These are phyloP conservation scores for Vigna mungo DNA, from an alignment of 306 rosid species.

Conservation along the genomic window DNA sequence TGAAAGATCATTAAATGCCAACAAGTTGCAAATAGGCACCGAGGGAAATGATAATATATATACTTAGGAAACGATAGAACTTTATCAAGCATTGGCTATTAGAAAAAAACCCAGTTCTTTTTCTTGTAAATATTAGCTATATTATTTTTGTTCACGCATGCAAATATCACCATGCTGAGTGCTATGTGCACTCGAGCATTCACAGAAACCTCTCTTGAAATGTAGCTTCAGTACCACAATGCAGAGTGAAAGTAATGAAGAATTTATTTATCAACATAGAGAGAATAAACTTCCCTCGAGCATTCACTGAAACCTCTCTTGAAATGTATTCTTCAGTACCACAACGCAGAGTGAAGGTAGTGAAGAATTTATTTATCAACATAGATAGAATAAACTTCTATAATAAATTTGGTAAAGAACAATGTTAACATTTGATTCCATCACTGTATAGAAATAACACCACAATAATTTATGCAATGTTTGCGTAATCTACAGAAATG, in stretches of 20 bases:
- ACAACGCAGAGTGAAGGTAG: conserved; percentile 20
- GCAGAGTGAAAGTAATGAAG: conserved; percentile 16
- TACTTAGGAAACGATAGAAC: background rate
- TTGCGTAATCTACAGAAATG: background rate
- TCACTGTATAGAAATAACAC: background rate
- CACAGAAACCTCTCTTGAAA: background rate
- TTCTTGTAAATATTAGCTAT: background rate
- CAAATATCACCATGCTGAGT: background rate
- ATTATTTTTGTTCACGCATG: background rate
- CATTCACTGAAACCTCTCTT: background rate
- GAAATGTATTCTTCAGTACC: background rate
- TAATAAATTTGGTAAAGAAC: background rate
- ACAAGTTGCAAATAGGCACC: conserved; percentile 5
- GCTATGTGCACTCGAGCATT: background rate
- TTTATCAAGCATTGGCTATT: conserved; percentile 26
- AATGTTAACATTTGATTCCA: conserved; percentile 10
- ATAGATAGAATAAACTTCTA: background rate
- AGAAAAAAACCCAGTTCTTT: background rate
- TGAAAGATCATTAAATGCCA: background rate
- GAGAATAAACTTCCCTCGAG: background rate
- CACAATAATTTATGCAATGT: background rate
- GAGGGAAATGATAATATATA: conserved; percentile 6
- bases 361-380: background rate
- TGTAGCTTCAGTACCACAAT: background rate
- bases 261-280: conserved; percentile 1